Evolutionary conservation across 164 flowering plant genomes (phyloP), one percentile per base, ranked within the genome.

Genomic region (Vitis rupestris): DNA sequence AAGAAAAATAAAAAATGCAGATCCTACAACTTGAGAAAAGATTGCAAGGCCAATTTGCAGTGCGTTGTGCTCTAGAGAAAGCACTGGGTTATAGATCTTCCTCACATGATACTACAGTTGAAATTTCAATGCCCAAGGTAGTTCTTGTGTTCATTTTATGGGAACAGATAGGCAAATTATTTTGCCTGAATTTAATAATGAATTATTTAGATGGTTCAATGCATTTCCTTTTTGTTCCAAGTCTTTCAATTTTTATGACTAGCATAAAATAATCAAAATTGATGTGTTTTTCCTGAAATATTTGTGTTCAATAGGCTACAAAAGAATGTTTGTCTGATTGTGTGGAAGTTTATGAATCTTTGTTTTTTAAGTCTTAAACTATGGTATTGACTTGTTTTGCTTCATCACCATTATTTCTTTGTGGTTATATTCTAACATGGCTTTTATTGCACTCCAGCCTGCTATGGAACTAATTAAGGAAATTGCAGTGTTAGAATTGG

Each of bases 1-100:
- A 3, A 37, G 44, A 37, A 4, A 37, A 37, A 37, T 37, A 3
- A 3, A 37, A 9, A 37, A 2, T 71, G 67, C 82, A 88, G 93
- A 88, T 88, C 72, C 67, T 80, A 58, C 84, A 75, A 63, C 88
- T 87, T 56, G 90, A 88, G 79, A 84, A 80, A 78, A 82, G 88
- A 69, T 68, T 88, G 65, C 82, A 83, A 49, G 80, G 81, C 31
- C 93, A 88, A 74, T 80, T 88, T 63, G 74, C 73, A 53, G 83
- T 84, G 19, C 88, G 90, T 11, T 72, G 67, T 74, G 78, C 85
- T 61, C 66, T 87, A 64, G 91, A 86, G 71, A 82, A 79, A 49
- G 88, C 91, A 59, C 68, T 81, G 56, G 94, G 90, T 65, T 85
- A 80, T 72, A 67, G 71, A 15, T 68, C 86, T 30, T 70, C 75